Evolutionary conservation across 345 rosid genomes (phyloP), one percentile per base, ranked within the genome.

Genomic region (Viola odorata): DNA sequence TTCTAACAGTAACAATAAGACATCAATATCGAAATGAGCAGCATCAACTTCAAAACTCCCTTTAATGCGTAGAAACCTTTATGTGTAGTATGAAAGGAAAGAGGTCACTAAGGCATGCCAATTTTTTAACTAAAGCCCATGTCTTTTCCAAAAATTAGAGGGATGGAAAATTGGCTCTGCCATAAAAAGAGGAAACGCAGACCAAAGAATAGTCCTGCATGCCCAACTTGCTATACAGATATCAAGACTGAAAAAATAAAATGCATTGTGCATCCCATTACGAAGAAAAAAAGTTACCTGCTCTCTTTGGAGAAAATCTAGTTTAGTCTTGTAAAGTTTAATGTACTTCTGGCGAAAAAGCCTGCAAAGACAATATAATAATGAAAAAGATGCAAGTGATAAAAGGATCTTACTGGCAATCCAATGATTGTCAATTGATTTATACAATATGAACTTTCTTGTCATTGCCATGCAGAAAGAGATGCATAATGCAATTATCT

Each of bases 341-440:
- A 86, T 85, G 80, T 91, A 91, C 72, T 78, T 80, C 64, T 87
- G 81, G 51, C 95, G 86, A 62, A 63, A 69, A 66, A 66, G 78
- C 84, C 98, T 91, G 92, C 17, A 71, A 66, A 47, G 39, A 54
- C 14, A 13, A 23, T 54, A 4, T 13, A 48, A 23, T 12, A 6
- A 57, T 6, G 69, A 16, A 42, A 41, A n/a, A n/a, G n/a, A n/a
- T n/a, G n/a, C n/a, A n/a, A n/a, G n/a, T n/a, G n/a, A n/a, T n/a
- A n/a, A n/a, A n/a, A n/a, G n/a, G n/a, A n/a, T n/a, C n/a, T n/a
- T n/a, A n/a, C n/a, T n/a, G n/a, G n/a, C n/a, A n/a, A n/a, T n/a
- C n/a, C n/a, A n/a, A n/a, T n/a, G n/a, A n/a, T n/a, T n/a, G n/a
- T n/a, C n/a, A n/a, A n/a, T n/a, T n/a, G n/a, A n/a, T n/a, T n/a